Conservation (phyloP, 805 yeast species). For the Yamadazyma philogaea region DNA sequence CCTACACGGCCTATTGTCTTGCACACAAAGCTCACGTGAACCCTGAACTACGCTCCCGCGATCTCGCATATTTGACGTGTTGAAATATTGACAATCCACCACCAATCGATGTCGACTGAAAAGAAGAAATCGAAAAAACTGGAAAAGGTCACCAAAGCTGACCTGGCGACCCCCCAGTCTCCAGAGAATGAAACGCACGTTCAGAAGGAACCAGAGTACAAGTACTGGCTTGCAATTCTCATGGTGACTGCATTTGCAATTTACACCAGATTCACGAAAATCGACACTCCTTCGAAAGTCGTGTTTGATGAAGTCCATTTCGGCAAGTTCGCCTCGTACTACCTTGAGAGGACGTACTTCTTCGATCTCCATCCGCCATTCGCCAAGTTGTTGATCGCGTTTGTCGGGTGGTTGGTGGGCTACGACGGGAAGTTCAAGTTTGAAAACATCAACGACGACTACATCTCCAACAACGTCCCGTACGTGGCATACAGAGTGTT, state of each 20-base stretch:
- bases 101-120: constrained; percentile 2
- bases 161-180: background rate
- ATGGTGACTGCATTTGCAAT: constrained; percentile 43
- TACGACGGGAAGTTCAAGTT: constrained; percentile 92
- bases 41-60: background rate
- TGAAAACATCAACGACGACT: constrained; percentile 82
- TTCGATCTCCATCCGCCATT: constrained; percentile 98
- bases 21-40: background rate
- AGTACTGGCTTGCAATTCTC: constrained; percentile 33
- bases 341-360: constrained; percentile 84
- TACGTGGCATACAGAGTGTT: constrained; percentile 78
- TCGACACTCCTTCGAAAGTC: constrained; percentile 67
- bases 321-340: constrained; percentile 82
- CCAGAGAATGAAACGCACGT: constrained; percentile 5
- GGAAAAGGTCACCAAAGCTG: background rate
- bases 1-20: background rate
- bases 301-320: constrained; percentile 87
- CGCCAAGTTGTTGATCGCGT: constrained; percentile 88
- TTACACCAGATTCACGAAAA: constrained; percentile 55
- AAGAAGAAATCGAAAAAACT: constrained; percentile 5
- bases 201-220: constrained; percentile 25
- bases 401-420: constrained; percentile 84
- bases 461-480: constrained; percentile 76
- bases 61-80: background rate
- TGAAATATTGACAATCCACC: background rate